A percentile compares a stretch with the other conserved stretches of the same genome.
phyloP scores from a whole-genome alignment of 768 basidiomycete genomes.

The Auricularia cornea region DNA sequence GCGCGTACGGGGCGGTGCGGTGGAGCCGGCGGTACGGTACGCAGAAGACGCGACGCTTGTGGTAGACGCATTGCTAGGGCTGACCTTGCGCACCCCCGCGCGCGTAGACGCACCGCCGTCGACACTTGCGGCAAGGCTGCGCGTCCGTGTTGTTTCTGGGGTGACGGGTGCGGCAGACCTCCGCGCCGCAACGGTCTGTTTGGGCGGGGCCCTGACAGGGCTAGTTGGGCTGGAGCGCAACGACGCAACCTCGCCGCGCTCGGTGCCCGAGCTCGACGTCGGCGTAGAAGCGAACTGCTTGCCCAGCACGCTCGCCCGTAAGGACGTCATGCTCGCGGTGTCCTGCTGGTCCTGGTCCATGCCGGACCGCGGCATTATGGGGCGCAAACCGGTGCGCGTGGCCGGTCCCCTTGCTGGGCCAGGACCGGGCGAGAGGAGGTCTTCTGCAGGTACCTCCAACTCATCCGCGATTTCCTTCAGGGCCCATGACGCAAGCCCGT shows the following conservation, averaged over 20 bases:
- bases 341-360: slow-evolving; percentile 29
- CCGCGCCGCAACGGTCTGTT: slow-evolving; percentile 12
- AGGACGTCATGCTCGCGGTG: slow-evolving; percentile 34
- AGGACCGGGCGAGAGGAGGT: slow-evolving; percentile 38
- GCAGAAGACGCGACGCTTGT: slow-evolving; percentile 31
- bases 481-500: slow-evolving; percentile 76
- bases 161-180: background rate
- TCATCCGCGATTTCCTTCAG: slow-evolving; percentile 80
- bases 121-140: background rate
- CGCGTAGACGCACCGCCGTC: background rate
- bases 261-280: background rate
- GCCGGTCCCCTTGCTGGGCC: slow-evolving; percentile 16
- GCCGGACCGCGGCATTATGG: slow-evolving; percentile 11
- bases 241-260: background rate
- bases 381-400: slow-evolving; percentile 24
- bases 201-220: background rate
- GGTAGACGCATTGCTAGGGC: slow-evolving; percentile 18
- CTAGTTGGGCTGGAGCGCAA: background rate
- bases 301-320: slow-evolving; percentile 37
- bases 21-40: slow-evolving; percentile 35
- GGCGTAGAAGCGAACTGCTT: slow-evolving; percentile 13
- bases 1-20: slow-evolving; percentile 16
- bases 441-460: slow-evolving; percentile 71
- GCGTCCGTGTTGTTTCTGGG: background rate
- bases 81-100: background rate